Conservation (phyloP, 1,284 basidiomycete genomes). For the Boletus mariae region DNA sequence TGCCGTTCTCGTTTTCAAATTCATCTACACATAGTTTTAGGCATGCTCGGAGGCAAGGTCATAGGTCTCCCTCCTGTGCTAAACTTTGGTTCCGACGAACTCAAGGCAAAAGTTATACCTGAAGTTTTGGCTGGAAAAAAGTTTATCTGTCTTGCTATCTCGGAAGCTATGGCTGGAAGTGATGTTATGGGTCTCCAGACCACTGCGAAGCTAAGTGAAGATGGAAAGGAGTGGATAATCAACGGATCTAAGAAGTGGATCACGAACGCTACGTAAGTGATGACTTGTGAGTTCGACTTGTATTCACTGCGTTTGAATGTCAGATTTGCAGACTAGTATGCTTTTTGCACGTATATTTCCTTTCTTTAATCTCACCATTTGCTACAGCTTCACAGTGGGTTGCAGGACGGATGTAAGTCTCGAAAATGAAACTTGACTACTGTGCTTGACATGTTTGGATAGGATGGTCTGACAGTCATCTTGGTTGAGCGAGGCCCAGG, state of each 20-base stretch:
- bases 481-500: slow-evolving; percentile 71
- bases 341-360: neutral
- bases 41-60: slow-evolving; percentile 69
- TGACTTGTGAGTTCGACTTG: neutral
- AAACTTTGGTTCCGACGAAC: slow-evolving; percentile 77
- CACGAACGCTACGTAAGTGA: slow-evolving; percentile 65
- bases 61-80: slow-evolving; percentile 80
- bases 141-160: slow-evolving; percentile 80
- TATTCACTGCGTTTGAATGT: slow-evolving; percentile 2
- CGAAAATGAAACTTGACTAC: neutral
- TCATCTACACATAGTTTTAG: slow-evolving; percentile 32
- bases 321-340: slow-evolving; percentile 55
- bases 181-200: slow-evolving; percentile 84
- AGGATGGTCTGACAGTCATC: slow-evolving; percentile 54
- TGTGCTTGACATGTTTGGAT: neutral
- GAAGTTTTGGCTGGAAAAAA: slow-evolving; percentile 81
- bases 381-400: slow-evolving; percentile 58
- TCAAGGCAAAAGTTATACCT: slow-evolving; percentile 76
- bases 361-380: neutral
- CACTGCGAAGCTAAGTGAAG: slow-evolving; percentile 77
- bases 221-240: slow-evolving; percentile 83
- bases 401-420: slow-evolving; percentile 57
- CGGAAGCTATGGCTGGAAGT: slow-evolving; percentile 86
- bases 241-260: slow-evolving; percentile 86
- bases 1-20: neutral